Percentiles rank a stretch among this genome's conserved stretches.
These are phyloP conservation scores for Saturnispora zaruensis DNA, from an alignment of 805 yeast species.

Conservation along the genomic window DNA sequence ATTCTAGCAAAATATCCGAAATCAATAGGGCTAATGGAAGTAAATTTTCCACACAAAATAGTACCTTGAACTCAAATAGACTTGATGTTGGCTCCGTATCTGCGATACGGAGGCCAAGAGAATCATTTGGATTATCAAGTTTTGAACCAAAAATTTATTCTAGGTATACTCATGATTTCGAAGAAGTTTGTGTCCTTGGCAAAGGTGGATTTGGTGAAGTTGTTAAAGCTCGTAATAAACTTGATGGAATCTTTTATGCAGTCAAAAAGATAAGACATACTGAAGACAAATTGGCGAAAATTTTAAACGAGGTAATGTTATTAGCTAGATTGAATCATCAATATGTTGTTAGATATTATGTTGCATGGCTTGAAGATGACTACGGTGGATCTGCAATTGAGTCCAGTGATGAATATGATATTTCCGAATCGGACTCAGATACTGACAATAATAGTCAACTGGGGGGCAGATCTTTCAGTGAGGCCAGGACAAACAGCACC, in stretches of 20 bases:
- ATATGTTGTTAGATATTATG: slow-evolving; percentile 91
- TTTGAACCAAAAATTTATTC: slow-evolving; percentile 34
- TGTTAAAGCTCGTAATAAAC: slow-evolving; percentile 86
- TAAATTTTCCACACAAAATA: neutral
- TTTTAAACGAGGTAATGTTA: slow-evolving; percentile 84
- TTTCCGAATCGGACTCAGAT: slow-evolving; percentile 21
- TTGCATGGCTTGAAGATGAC: slow-evolving; percentile 93
- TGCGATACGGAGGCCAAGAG: slow-evolving; percentile 17
- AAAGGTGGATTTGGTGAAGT: slow-evolving; percentile 98
- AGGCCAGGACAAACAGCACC: slow-evolving; percentile 26
- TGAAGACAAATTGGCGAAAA: slow-evolving; percentile 67
- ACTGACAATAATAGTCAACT: slow-evolving; percentile 20
- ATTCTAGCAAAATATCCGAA: neutral
- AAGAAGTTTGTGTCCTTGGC: slow-evolving; percentile 85
- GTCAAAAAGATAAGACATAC: slow-evolving; percentile 83
- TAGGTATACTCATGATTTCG: slow-evolving; percentile 87
- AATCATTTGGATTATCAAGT: slow-evolving; percentile 23
- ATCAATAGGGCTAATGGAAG: neutral
- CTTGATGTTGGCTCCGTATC: neutral
- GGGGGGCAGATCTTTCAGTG: slow-evolving; percentile 20
- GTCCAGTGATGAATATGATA: slow-evolving; percentile 20
- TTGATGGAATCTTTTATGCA: slow-evolving; percentile 94
- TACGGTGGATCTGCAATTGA: slow-evolving; percentile 21
- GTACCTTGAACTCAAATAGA: neutral
- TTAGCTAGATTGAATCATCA: slow-evolving; percentile 90